phyloP scores from a whole-genome alignment of 2,329 filamentous ascomycete species.

The Ophiostoma quercus region DNA sequence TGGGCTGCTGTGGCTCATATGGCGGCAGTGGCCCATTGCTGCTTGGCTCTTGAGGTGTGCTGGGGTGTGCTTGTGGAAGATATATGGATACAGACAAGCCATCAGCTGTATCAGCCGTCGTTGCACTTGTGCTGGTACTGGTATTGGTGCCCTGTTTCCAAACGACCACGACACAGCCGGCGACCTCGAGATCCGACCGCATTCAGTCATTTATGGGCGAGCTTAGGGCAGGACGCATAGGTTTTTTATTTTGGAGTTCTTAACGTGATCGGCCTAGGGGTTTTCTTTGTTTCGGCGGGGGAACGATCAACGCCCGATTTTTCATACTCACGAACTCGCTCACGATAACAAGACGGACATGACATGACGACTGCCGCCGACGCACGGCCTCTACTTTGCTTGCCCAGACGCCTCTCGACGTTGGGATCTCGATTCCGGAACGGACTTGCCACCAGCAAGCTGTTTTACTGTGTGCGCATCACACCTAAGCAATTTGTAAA shows the following conservation, averaged over 20 bases:
- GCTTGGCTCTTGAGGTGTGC: not conserved
- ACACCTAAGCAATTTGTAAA: not conserved
- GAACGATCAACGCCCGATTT: slow-evolving; percentile 2
- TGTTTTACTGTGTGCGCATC: not conserved
- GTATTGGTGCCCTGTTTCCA: not conserved
- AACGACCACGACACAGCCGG: not conserved
- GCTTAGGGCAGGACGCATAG: slow-evolving; percentile 2
- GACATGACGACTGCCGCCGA: not conserved
- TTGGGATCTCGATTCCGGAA: not conserved
- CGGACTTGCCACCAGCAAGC: not conserved
- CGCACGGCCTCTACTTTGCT: not conserved
- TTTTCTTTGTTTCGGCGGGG: slow-evolving; percentile 7
- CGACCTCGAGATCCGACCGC: not conserved
- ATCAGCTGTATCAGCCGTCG: not conserved
- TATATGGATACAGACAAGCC: not conserved
- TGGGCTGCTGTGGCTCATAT: not conserved
- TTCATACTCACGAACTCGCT: not conserved
- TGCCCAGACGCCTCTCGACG: not conserved
- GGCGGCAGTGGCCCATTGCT: not conserved
- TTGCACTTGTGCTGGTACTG: not conserved
- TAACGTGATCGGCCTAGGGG: not conserved
- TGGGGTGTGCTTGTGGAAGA: not conserved
- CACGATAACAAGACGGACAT: slow-evolving; percentile 4
- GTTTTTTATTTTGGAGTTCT: slow-evolving; percentile 14
- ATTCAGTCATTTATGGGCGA: slow-evolving; percentile 11